phyloP scores from a whole-genome alignment of 1,284 basidiomycete genomes.

The Apiotrichum sp. region DNA sequence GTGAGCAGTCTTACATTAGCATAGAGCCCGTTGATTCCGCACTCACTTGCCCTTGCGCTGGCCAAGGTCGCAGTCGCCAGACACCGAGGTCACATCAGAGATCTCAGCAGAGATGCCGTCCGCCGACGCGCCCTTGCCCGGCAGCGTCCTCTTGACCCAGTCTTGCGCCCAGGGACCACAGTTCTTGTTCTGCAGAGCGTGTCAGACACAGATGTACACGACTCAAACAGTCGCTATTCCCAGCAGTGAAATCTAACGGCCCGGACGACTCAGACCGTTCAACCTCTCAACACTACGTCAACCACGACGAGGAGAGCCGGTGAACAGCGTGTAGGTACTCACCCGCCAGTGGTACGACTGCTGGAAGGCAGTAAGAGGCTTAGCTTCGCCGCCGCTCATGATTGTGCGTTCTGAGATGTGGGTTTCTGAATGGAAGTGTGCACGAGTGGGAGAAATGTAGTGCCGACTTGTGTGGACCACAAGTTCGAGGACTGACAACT shows the following conservation, averaged over 20 bases:
- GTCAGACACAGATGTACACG: background rate
- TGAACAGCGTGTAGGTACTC: conserved; percentile 12
- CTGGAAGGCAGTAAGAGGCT: conserved; percentile 41
- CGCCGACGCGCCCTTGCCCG: conserved; percentile 54
- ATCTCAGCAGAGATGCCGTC: conserved; percentile 60
- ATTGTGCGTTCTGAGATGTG: background rate
- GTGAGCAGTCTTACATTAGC: conserved; percentile 68
- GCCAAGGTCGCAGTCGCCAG: conserved; percentile 85
- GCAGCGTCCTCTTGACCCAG: conserved; percentile 66
- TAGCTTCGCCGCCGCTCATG: conserved; percentile 17
- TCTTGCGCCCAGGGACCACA: conserved; percentile 45
- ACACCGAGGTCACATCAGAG: conserved; percentile 62
- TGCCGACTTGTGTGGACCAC: no score
- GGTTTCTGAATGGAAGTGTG: background rate
- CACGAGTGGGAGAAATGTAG: no score
- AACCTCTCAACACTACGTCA: no score
- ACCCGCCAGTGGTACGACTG: conserved; percentile 47
- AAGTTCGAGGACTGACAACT: no score
- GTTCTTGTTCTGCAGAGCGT: conserved; percentile 42
- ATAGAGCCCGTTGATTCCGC: background rate
- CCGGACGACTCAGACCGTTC: no score
- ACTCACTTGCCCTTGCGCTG: conserved; percentile 88
- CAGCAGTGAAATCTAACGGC: no score
- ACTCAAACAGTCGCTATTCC: no score
- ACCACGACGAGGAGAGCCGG: no score